phyloP scores from a whole-genome alignment of 169 alveolate species.

The Perkinsus olseni region DNA sequence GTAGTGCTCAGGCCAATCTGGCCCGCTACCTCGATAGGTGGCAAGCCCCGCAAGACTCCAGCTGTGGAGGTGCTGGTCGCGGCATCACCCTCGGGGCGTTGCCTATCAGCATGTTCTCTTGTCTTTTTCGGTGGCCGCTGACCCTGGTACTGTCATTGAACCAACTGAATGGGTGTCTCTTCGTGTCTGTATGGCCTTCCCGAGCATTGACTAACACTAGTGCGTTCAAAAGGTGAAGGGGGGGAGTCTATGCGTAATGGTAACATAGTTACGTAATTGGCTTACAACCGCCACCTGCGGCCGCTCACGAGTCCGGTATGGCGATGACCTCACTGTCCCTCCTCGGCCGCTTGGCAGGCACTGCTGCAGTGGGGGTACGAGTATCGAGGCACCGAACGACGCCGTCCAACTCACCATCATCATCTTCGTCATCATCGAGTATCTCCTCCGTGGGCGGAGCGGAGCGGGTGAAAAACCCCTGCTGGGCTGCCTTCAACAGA shows the following conservation, averaged over 20 bases:
- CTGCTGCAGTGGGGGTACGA: background rate
- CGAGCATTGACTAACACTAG: too few species aligned
- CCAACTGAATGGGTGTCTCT: too few species aligned
- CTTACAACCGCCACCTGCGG: too few species aligned
- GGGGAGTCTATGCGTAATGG: too few species aligned
- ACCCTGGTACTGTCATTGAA: too few species aligned
- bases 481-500: background rate
- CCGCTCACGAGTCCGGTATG: background rate
- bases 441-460: background rate
- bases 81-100: too few species aligned
- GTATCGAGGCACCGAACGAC: background rate
- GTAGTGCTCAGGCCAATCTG: background rate
- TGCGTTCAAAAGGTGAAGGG: too few species aligned
- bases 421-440: background rate
- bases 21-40: background rate
- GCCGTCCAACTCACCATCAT: background rate
- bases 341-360: background rate
- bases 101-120: too few species aligned
- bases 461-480: background rate
- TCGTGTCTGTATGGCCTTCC: too few species aligned
- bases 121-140: too few species aligned
- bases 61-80: too few species aligned
- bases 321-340: background rate
- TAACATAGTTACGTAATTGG: too few species aligned
- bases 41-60: background rate